Base-by-base conservation (phyloP, 2,329 filamentous ascomycete genomes). In the Colletotrichum musae region DNA sequence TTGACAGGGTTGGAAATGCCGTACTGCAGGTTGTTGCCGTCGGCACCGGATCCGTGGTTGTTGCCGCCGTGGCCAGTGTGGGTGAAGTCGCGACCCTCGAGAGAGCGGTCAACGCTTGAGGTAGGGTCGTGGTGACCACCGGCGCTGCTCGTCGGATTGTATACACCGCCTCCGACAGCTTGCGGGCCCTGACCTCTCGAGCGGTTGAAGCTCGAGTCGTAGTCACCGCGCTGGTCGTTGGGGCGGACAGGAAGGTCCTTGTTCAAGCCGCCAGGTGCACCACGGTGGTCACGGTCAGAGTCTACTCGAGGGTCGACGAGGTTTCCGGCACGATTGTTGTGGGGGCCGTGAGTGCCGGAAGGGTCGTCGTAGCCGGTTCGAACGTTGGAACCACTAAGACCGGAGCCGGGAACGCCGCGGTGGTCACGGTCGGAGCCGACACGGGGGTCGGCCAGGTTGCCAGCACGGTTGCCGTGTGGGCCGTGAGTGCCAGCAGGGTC, bases 401-500 rank as follows among this genome's bases (percentile, higher is more conserved):
- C 58, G 16, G 68, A 47, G 18, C 56, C 45, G 1, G 58, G 58
- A 32, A 52, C 47, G 2, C 41, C 60, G 13, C 59, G 56, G 70
- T 75, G 48, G 71, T 82, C 81, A 36, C 82, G 77, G 74, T 86
- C 82, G 12, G 81, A 83, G 70, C 86, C 83, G 57, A 85, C 80
- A 18, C 84, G 79, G 21, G 85, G 85, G 71, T 88, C 86, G 13
- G 80, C 70, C 32, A 84, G 83, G 77, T 88, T 87, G 39, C 76
- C 75, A 13, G 79, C 45, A 26, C 81, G 80, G 18, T 79, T 79
- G 9, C 72, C 72, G 64, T 82, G 79, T 39, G 80, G 81, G 16
- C 81, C 78, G 50, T 72, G 73, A 5, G 72, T 79, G 10, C 73
- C 73, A n/a, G 54, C 58, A 13, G 71, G 58, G 32, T 68, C 66